Percentiles rank a stretch among this genome's conserved stretches.
phyloP scores from a whole-genome alignment of 352 stramenopile genomes.

The Phytopythium ostracodes region DNA sequence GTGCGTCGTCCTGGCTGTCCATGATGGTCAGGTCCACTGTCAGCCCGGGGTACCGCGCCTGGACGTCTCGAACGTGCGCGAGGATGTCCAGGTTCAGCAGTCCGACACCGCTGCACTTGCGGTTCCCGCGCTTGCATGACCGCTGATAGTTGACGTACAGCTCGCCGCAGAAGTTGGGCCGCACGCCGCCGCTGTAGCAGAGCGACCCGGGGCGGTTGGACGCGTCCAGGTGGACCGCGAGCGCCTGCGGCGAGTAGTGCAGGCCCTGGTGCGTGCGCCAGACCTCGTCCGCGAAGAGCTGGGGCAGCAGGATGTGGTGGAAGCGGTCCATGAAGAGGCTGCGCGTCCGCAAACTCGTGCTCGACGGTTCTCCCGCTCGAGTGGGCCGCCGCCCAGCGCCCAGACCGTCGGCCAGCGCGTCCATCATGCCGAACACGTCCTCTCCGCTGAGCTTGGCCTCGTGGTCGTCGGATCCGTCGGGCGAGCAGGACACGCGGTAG shows the following conservation, averaged over 20 bases:
- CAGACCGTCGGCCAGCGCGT: slow-evolving; percentile 18
- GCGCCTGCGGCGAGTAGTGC: slow-evolving; percentile 19
- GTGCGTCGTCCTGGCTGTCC: slow-evolving; percentile 2
- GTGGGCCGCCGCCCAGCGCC: neutral
- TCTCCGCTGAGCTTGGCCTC: neutral
- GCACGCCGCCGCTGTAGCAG: neutral
- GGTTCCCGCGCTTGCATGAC: neutral
- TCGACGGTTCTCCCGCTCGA: neutral
- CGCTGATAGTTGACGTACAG: slow-evolving; percentile 9
- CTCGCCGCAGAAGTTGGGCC: slow-evolving; percentile 8
- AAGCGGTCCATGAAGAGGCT: slow-evolving; percentile 31
- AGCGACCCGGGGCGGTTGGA: neutral
- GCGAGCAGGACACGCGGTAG: neutral
- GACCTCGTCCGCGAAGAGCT: slow-evolving; percentile 27
- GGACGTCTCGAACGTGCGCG: neutral
- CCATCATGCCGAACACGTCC: slow-evolving; percentile 30
- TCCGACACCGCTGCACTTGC: neutral
- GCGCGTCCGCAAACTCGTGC: neutral
- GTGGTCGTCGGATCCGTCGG: neutral
- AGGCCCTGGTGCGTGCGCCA: slow-evolving; percentile 32
- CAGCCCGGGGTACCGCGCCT: neutral
- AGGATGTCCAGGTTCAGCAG: neutral
- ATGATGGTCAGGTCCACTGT: neutral
- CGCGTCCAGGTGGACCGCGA: neutral
- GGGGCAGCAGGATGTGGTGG: slow-evolving; percentile 32